phyloP scores from a whole-genome alignment of 176 grass and related monocot species.

The Zizania latifolia region DNA sequence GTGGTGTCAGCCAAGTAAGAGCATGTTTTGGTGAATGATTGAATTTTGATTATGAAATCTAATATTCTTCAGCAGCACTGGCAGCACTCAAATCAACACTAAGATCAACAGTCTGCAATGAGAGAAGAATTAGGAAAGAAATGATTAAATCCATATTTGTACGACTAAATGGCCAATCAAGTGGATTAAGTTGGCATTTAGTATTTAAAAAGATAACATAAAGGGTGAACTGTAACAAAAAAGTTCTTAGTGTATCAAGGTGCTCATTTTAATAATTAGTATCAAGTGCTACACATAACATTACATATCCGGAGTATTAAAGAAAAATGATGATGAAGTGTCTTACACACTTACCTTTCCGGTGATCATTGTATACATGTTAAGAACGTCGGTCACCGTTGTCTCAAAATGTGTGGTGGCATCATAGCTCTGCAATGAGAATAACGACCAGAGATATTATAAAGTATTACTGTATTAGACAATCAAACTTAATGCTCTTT shows the following conservation, averaged over 20 bases:
- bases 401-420: constrained; percentile 87
- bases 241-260: no score
- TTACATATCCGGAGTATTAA: not conserved
- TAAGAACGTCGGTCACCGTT: constrained; percentile 75
- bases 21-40: not conserved
- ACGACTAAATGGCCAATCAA: not conserved
- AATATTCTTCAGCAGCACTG: constrained; percentile 78
- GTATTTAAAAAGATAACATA: not conserved
- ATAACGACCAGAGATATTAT: constrained; percentile 14
- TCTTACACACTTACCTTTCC: constrained; percentile 74
- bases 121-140: not conserved
- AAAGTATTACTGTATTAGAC: not conserved
- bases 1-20: not conserved
- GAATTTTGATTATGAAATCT: constrained; percentile 18
- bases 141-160: not conserved
- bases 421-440: constrained; percentile 73
- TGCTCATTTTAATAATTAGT: no score
- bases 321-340: constrained; percentile 13
- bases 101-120: constrained; percentile 61
- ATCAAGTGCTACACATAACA: not conserved
- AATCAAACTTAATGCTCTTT: not conserved
- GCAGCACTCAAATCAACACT: constrained; percentile 76
- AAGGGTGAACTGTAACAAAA: not conserved
- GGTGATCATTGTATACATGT: constrained; percentile 75
- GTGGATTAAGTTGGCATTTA: not conserved